A percentile compares a stretch with the other conserved stretches of the same genome.
phyloP scores from a whole-genome alignment of 805 yeast species.

The Spathaspora hagerdaliae region DNA sequence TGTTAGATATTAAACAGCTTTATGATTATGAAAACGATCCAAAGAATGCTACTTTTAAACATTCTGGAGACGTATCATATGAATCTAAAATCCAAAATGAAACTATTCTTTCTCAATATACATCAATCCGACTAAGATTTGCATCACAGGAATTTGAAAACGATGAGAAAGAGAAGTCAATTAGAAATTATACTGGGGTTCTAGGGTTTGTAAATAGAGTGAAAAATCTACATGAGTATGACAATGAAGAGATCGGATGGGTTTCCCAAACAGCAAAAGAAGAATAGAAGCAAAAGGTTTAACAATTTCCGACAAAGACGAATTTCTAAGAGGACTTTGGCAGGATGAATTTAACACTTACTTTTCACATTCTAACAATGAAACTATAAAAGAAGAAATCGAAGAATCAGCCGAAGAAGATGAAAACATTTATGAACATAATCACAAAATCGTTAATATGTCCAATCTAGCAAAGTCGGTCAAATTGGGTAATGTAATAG shows the following conservation, averaged over 20 bases:
- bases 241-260: not conserved
- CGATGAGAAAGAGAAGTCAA: not conserved
- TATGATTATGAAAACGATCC: slow-evolving; percentile 6
- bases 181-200: slow-evolving; percentile 13
- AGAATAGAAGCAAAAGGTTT: not conserved
- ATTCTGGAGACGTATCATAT: slow-evolving; percentile 8
- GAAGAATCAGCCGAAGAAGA: not conserved
- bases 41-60: not conserved
- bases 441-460: slow-evolving; percentile 1
- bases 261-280: not conserved
- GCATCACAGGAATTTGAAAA: slow-evolving; percentile 8
- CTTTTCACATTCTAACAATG: not conserved
- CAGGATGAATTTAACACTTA: slow-evolving; percentile 6
- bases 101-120: slow-evolving; percentile 31
- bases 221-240: not conserved
- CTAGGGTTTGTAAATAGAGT: slow-evolving; percentile 24
- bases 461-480: slow-evolving; percentile 8
- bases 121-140: slow-evolving; percentile 32
- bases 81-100: slow-evolving; percentile 34
- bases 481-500: not conserved
- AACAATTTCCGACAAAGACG: slow-evolving; percentile 9
- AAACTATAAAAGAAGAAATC: not conserved
- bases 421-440: slow-evolving; percentile 1
- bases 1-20: slow-evolving; percentile 31
- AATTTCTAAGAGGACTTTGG: slow-evolving; percentile 10